These are phyloP conservation scores for Casaregolazyma suthepensis DNA, from an alignment of 1,139 yeast species.

Conservation along the genomic window DNA sequence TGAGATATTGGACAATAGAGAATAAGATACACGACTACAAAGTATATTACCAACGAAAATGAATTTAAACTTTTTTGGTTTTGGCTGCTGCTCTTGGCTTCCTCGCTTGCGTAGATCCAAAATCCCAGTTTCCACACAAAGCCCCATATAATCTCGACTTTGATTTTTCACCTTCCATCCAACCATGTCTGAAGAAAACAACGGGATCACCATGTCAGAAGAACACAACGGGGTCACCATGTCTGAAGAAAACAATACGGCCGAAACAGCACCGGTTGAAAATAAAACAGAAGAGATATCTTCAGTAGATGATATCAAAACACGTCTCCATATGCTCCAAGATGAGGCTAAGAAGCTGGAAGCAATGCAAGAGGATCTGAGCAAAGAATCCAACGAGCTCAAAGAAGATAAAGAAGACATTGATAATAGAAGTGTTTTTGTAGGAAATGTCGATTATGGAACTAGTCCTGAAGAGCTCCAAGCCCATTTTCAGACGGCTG, in stretches of 20 bases:
- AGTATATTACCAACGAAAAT: too few relatives aligned
- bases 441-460: slow-evolving; percentile 81
- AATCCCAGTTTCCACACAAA: too few relatives aligned
- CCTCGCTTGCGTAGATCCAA: not conserved
- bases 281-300: not conserved
- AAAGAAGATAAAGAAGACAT: slow-evolving; percentile 49
- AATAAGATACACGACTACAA: too few relatives aligned
- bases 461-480: slow-evolving; percentile 78
- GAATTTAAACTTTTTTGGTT: too few relatives aligned
- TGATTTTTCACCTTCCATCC: not conserved
- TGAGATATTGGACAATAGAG: not conserved
- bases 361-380: slow-evolving; percentile 47
- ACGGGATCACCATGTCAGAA: too few relatives aligned
- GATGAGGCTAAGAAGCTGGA: slow-evolving; percentile 50
- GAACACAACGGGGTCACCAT: too few relatives aligned
- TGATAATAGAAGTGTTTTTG: slow-evolving; percentile 77
- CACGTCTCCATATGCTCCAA: slow-evolving; percentile 40
- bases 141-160: not conserved
- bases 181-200: not conserved
- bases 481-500: slow-evolving; percentile 67
- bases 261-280: not conserved
- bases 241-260: not conserved
- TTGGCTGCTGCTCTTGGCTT: not conserved
- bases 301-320: slow-evolving; percentile 29
- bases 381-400: slow-evolving; percentile 39